A percentile compares a stretch with the other conserved stretches of the same genome.
Evolutionary conservation across 805 yeast species (phyloP).

Genomic region (Lachancea sp.): DNA sequence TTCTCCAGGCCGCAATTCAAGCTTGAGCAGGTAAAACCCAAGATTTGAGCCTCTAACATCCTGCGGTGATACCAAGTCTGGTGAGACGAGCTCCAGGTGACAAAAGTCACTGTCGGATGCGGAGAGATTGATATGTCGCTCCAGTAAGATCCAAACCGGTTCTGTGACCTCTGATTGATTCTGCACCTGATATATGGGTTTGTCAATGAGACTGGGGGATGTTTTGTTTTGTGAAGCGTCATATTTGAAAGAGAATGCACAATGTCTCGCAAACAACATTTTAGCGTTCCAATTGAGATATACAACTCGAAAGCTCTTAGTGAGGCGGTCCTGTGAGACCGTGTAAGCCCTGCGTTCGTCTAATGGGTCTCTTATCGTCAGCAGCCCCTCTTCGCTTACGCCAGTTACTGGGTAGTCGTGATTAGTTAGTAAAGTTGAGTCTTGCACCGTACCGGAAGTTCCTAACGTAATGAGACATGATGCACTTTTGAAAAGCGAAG

Average conservation of each 20-base stretch:
- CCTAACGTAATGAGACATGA: conserved; percentile 57
- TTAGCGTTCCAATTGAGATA: conserved; percentile 64
- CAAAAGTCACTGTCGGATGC: conserved; percentile 11
- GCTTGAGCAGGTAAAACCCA: conserved; percentile 13
- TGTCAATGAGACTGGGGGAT: conserved; percentile 20
- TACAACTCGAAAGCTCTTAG: conserved; percentile 35
- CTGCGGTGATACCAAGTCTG: conserved; percentile 6
- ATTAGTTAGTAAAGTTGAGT: conserved; percentile 38
- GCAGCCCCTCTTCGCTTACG: conserved; percentile 20
- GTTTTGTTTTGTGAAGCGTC: conserved; percentile 15
- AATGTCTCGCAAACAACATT: conserved; percentile 19
- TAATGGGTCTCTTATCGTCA: conserved; percentile 40
- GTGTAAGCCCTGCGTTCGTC: conserved; percentile 3
- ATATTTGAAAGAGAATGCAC: conserved; percentile 29
- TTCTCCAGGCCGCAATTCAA: conserved; percentile 5
- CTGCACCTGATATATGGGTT: conserved; percentile 41
- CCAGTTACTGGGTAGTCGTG: conserved; percentile 67
- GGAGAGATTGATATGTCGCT: conserved; percentile 37
- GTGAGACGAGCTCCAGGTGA: conserved; percentile 18
- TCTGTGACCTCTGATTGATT: conserved; percentile 29
- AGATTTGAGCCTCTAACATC: conserved; percentile 10
- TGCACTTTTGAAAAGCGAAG: conserved; percentile 15
- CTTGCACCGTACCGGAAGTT: conserved; percentile 41
- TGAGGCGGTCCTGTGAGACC: background rate
- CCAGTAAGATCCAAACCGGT: conserved; percentile 44